Evolutionary conservation across 2,329 filamentous ascomycete species (phyloP), one percentile per base, ranked within the genome.

Genomic region (Ophiocordyceps robertsii): DNA sequence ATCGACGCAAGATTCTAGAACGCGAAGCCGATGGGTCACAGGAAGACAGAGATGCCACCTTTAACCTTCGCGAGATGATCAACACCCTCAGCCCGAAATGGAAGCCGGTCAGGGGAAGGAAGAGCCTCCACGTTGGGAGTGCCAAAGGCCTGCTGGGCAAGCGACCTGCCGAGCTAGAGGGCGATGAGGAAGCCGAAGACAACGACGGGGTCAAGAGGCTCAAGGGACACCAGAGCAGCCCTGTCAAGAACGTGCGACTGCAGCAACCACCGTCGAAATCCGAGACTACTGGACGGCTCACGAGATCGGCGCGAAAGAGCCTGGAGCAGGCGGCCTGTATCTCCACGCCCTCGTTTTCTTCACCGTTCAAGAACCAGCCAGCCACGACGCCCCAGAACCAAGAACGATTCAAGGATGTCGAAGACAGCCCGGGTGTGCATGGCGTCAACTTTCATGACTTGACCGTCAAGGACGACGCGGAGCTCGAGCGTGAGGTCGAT

Each of bases 21-120:
- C 66, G 70, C 29, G 72, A 75, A 50, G 67, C 63, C 41, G 61
- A 56, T 16, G 53, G 51, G 11, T 47, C 47, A 7, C 62, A 65
- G 27, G 70, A 73, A 31, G 75, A 79, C 30, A 72, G 68, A 38
- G 81, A 85, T 48, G 68, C 67, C 3, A 83, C 82, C 0, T 60
- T 79, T 31, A 85, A 77, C 47, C 63, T 90, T 37, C 82, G 77
- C 47, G 82, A 86, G 48, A 81, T 87, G 75, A 90, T 90, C 46
- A 73, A 82, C 46, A 83, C 77, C 44, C 68, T 90, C 47, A 87
- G 82, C 21, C 84, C 85, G 0, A 85, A 84, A 60, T 85, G 86
- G 58, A 80, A 75, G 42, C 60, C 64, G 6, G 51, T 84, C 7
- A 77, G 71, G 43, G 77, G 77, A 13, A 77, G 84, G 35, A 89